phyloP scores from a whole-genome alignment of 805 yeast genomes.

The Hanseniaspora taiwanica region DNA sequence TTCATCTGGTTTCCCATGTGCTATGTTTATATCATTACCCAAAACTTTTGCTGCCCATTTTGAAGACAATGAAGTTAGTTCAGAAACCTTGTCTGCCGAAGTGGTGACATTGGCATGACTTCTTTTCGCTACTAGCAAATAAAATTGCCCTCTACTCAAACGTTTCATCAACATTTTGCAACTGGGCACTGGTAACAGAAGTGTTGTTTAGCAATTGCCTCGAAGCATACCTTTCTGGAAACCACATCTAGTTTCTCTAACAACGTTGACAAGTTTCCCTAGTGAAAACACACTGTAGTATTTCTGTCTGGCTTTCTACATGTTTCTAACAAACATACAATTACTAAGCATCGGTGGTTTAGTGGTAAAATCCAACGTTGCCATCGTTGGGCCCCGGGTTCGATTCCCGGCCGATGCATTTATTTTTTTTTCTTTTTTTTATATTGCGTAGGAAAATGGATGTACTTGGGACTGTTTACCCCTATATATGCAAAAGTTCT shows the following conservation, averaged over 20 bases:
- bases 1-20: slow-evolving; percentile 11
- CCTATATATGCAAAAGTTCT: too few species aligned
- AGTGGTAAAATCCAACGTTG: slow-evolving; percentile 26
- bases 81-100: not conserved
- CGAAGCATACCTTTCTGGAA: too few species aligned
- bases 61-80: slow-evolving; percentile 1
- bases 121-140: too few species aligned
- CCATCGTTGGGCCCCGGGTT: slow-evolving; percentile 27
- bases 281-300: too few species aligned
- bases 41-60: slow-evolving; percentile 3
- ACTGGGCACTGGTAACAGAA: too few species aligned
- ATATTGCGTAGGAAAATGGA: not conserved
- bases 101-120: too few species aligned
- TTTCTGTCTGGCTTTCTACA: not conserved
- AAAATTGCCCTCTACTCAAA: too few species aligned
- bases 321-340: not conserved
- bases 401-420: slow-evolving; percentile 20
- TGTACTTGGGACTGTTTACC: too few species aligned
- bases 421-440: slow-evolving; percentile 1
- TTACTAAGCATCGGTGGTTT: slow-evolving; percentile 21
- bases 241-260: too few species aligned
- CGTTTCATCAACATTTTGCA: too few species aligned
- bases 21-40: not conserved
- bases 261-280: too few species aligned
- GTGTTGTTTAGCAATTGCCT: too few species aligned